These are phyloP conservation scores for Coemansia aciculifera DNA, from an alignment of 192 early-diverging fungal species.

Conservation along the genomic window DNA sequence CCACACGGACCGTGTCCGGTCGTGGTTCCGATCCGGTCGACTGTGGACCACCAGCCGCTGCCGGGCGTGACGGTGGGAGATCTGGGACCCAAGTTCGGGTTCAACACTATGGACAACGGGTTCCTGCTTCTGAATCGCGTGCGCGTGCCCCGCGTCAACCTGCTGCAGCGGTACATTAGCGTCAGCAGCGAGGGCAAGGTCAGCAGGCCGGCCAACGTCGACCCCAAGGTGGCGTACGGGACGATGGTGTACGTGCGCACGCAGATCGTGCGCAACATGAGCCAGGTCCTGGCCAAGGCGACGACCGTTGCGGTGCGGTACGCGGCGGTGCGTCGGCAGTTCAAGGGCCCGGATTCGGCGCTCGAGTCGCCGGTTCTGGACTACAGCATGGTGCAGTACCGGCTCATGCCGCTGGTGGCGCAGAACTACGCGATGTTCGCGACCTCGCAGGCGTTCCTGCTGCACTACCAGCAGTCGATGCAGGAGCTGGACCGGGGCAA, in stretches of 20 bases:
- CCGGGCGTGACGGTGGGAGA: constrained; percentile 82
- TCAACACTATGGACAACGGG: constrained; percentile 84
- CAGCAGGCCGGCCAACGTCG: constrained; percentile 68
- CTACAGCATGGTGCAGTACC: constrained; percentile 78
- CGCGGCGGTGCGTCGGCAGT: constrained; percentile 71
- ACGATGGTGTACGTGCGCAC: constrained; percentile 84
- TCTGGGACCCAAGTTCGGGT: constrained; percentile 87
- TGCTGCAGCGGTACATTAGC: constrained; percentile 73
- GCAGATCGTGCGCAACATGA: constrained; percentile 67
- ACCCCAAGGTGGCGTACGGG: constrained; percentile 78
- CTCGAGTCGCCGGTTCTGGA: constrained; percentile 71
- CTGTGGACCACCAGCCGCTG: constrained; percentile 70
- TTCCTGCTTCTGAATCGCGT: constrained; percentile 80
- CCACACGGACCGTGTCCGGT: constrained; percentile 78
- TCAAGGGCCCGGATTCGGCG: constrained; percentile 57
- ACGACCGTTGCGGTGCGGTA: constrained; percentile 73
- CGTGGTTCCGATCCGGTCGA: constrained; percentile 76
- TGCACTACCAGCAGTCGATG: constrained; percentile 64
- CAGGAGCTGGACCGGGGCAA: constrained; percentile 60
- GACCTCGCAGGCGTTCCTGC: constrained; percentile 64
- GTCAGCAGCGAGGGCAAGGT: constrained; percentile 73
- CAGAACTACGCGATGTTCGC: constrained; percentile 74
- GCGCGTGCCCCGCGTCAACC: constrained; percentile 74
- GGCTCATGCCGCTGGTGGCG: constrained; percentile 70
- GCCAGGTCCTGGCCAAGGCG: constrained; percentile 63